Evolutionary conservation across 129 eudicot species (phyloP), one percentile per base, ranked within the genome.

Genomic region (Flaveria sonorensis): DNA sequence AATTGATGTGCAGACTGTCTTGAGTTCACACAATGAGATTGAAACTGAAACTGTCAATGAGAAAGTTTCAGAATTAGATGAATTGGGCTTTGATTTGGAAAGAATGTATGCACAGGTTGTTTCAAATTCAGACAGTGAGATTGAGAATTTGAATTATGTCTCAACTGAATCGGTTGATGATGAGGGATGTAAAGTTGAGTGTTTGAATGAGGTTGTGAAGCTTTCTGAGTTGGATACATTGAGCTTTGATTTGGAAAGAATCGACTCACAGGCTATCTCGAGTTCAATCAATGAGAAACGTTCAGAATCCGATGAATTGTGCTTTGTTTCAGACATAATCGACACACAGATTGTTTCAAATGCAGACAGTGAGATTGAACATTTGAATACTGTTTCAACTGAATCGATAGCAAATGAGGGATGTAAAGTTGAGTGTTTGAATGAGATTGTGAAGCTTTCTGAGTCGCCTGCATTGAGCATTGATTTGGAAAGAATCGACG

Each of bases 301-400:
- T 26, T 61, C 2, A 7, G 39, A 12, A 45, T 9, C 50, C 0
- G 50, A 45, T 45, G 50, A 45, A 45, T 45, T 45, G 50, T 9
- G 50, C 3, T 8, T 45, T 10, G 50, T 14, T 45, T 45, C 50
- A 45, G 50, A 45, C 50, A 45, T 9, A 39, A 61, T 51, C n/a
- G 84, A 74, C 53, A 76, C 77, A 43, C 67, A 53, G 67, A 70
- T 77, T 45, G 47, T 55, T n/a, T 16, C 74, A 10, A 80, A 70
- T 53, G 77, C 61, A 6, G 76, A 80, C 18, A 77, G 39, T 24
- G 66, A 61, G 48, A 77, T 61, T 19, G 61, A 76, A 10, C 68
- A 32, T 10, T 36, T 36, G 40, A 4, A 36, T 36, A 4, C 40
- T 36, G 40, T 36, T 36, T 5, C 7, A 36, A 36, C 40, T 36